A percentile compares a stretch with the other conserved stretches of the same genome.
phyloP scores from a whole-genome alignment of 805 yeast genomes.

The Alloascoidea hylecoeti region DNA sequence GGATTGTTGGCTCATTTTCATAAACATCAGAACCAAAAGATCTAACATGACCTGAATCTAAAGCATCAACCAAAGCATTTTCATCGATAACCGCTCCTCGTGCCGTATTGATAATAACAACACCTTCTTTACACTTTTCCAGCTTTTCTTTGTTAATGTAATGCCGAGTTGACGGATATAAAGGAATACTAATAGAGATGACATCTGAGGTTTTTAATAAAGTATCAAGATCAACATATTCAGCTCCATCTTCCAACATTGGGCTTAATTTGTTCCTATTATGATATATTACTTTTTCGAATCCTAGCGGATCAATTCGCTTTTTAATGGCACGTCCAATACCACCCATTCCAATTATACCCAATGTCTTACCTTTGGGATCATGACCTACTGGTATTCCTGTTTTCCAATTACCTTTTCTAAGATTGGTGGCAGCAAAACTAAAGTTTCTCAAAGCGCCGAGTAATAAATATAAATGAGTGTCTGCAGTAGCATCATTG shows the following conservation, averaged over 20 bases:
- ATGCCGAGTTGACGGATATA: conserved; percentile 59
- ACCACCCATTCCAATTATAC: conserved; percentile 82
- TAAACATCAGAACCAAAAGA: conserved; percentile 53
- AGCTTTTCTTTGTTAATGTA: conserved; percentile 47
- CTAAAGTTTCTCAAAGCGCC: conserved; percentile 60
- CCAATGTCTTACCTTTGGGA: conserved; percentile 64
- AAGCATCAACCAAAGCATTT: conserved; percentile 30
- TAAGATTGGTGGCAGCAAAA: conserved; percentile 35
- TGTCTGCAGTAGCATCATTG: conserved; percentile 58
- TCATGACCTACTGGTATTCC: conserved; percentile 58
- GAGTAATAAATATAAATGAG: conserved; percentile 47
- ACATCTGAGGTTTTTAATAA: conserved; percentile 52
- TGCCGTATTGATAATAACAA: conserved; percentile 56
- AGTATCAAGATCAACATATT: conserved; percentile 61
- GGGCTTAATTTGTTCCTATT: conserved; percentile 46
- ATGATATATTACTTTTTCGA: conserved; percentile 53
- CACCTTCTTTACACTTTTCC: conserved; percentile 64
- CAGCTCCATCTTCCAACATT: conserved; percentile 56
- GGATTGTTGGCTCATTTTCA: conserved; percentile 47
- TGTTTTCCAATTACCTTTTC: conserved; percentile 45
- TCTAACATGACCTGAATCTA: conserved; percentile 38
- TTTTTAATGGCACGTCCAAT: conserved; percentile 73
- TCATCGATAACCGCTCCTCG: conserved; percentile 28
- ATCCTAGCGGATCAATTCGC: conserved; percentile 66
- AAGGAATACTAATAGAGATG: conserved; percentile 63